phyloP scores from a whole-genome alignment of 2,329 filamentous ascomycete genomes.

The Venturia asperata region DNA sequence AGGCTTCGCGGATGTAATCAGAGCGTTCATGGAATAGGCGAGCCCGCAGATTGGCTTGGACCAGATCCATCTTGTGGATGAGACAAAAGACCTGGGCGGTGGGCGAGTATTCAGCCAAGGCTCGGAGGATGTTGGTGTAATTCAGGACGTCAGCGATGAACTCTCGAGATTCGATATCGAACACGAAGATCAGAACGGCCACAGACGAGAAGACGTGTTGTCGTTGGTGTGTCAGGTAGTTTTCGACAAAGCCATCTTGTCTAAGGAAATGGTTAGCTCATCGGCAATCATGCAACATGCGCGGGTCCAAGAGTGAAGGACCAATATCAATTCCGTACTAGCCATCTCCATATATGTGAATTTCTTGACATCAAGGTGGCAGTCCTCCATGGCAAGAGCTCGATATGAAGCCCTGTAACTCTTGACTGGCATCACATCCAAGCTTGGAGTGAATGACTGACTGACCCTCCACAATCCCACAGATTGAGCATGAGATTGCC shows the following conservation, averaged over 20 bases:
- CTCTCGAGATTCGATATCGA: conserved; percentile 94
- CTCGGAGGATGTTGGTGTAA: conserved; percentile 83
- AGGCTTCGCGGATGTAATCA: conserved; percentile 67
- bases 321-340: neutral
- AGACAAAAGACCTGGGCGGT: conserved; percentile 83
- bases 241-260: conserved; percentile 98
- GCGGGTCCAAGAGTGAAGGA: neutral
- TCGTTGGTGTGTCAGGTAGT: conserved; percentile 91
- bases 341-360: neutral
- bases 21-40: conserved; percentile 79
- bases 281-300: too few relatives aligned
- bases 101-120: conserved; percentile 77
- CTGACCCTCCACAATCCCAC: conserved; percentile 89
- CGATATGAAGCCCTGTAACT: neutral
- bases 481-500: conserved; percentile 95
- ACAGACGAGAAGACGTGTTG: conserved; percentile 96
- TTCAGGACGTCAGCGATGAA: conserved; percentile 88
- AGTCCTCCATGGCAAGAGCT: neutral
- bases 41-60: conserved; percentile 71
- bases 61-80: conserved; percentile 98
- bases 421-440: neutral
- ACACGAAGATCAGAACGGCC: conserved; percentile 96
- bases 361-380: neutral
- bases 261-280: conserved; percentile 35
- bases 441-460: neutral